These are phyloP conservation scores for Dendrothele bispora DNA, from an alignment of 768 basidiomycete species.

Conservation along the genomic window DNA sequence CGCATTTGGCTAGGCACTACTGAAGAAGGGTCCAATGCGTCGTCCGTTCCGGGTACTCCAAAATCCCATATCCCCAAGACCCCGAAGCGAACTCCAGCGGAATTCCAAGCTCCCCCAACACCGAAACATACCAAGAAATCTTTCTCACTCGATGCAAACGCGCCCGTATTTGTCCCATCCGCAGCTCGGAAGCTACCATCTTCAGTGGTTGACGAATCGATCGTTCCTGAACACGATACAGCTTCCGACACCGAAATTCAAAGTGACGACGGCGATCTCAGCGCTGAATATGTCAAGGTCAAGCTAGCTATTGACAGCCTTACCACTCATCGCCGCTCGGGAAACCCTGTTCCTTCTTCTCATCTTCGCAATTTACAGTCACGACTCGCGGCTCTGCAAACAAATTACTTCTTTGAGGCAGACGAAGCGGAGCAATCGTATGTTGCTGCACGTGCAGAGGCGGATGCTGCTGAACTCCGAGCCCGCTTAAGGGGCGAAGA, in stretches of 20 bases:
- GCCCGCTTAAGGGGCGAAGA: constrained; percentile 35
- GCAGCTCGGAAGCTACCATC: too few species aligned
- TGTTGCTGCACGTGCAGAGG: constrained; percentile 50
- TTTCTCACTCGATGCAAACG: neutral
- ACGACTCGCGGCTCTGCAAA: constrained; percentile 46
- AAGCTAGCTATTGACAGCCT: constrained; percentile 57
- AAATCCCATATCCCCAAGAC: constrained; percentile 11
- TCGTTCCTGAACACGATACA: constrained; percentile 34
- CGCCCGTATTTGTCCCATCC: constrained; percentile 2
- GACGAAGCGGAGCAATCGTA: constrained; percentile 63
- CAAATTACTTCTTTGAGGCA: constrained; percentile 71
- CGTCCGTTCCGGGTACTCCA: constrained; percentile 23
- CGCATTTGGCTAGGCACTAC: constrained; percentile 4
- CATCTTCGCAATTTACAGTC: constrained; percentile 39
- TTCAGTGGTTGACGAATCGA: neutral
- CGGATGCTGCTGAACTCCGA: constrained; percentile 43
- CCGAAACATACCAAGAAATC: constrained; percentile 1
- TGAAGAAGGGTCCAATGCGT: constrained; percentile 19
- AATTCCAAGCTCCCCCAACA: constrained; percentile 25
- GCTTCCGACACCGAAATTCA: constrained; percentile 26
- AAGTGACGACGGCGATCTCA: constrained; percentile 54
- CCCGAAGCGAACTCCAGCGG: constrained; percentile 34
- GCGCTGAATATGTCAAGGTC: constrained; percentile 58
- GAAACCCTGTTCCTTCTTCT: constrained; percentile 23
- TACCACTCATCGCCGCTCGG: constrained; percentile 30